Evolutionary conservation across 2,329 filamentous ascomycete species (phyloP).

Genomic region (Leptodontidium sp.): DNA sequence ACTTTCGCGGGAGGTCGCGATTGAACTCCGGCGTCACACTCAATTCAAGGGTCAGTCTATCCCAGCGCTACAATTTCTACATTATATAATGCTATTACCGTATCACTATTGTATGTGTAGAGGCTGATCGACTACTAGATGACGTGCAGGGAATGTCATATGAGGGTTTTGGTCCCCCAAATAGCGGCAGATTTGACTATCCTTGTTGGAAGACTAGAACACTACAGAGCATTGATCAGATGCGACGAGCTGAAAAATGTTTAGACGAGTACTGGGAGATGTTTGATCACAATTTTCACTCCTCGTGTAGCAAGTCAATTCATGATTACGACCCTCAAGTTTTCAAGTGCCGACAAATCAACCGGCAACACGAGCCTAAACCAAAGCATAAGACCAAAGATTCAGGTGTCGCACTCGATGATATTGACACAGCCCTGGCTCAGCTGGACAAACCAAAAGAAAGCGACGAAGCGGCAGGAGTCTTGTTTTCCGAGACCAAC

Average conservation of each 20-base stretch:
- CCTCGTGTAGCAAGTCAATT: conserved; percentile 3
- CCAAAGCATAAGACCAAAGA: neutral
- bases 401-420: neutral
- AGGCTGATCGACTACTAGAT: neutral
- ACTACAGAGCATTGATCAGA: neutral
- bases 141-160: neutral
- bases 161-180: neutral
- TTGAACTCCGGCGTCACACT: neutral
- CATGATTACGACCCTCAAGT: neutral
- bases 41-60: neutral
- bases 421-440: neutral
- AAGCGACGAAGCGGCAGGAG: neutral
- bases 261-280: conserved; percentile 5
- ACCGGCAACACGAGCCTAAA: neutral
- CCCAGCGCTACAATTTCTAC: neutral
- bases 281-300: neutral
- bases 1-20: too few species aligned
- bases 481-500: neutral
- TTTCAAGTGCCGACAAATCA: conserved; percentile 1
- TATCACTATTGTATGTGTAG: neutral
- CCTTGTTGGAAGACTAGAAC: conserved; percentile 7
- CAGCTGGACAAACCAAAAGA: neutral
- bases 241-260: neutral
- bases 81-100: neutral
- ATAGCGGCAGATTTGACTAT: conserved; percentile 3